Conservation (phyloP, 129 eudicot species). For the Saposhnikovia divaricata region DNA sequence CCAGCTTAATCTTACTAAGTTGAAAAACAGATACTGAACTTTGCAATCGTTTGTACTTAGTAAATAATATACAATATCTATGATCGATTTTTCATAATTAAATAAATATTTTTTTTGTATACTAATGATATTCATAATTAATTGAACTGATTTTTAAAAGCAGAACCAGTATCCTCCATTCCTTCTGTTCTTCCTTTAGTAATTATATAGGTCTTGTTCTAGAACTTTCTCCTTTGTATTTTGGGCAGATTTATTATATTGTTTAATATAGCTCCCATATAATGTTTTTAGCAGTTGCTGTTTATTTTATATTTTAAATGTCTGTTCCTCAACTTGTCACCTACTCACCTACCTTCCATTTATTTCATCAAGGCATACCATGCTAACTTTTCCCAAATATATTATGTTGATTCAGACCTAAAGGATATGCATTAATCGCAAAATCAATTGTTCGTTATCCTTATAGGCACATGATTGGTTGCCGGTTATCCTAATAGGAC, state of each 20-base stretch:
- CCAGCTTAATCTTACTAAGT: neutral
- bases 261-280: neutral
- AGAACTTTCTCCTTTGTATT: neutral
- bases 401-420: neutral
- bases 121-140: neutral
- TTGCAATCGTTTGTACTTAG: neutral
- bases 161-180: neutral
- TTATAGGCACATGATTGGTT: neutral
- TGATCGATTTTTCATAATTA: neutral
- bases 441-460: neutral
- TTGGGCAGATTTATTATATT: neutral
- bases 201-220: neutral
- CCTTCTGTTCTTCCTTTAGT: neutral
- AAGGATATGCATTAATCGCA: neutral
- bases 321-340: neutral
- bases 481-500: neutral
- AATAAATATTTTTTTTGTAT: neutral
- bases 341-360: neutral
- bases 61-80: neutral
- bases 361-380: neutral
- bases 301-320: neutral
- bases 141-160: neutral
- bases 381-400: neutral
- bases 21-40: neutral
- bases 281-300: neutral